A percentile compares a stretch with the other conserved stretches of the same genome.
phyloP scores from a whole-genome alignment of 805 yeast genomes.

The Zygoascus ofunaensis region DNA sequence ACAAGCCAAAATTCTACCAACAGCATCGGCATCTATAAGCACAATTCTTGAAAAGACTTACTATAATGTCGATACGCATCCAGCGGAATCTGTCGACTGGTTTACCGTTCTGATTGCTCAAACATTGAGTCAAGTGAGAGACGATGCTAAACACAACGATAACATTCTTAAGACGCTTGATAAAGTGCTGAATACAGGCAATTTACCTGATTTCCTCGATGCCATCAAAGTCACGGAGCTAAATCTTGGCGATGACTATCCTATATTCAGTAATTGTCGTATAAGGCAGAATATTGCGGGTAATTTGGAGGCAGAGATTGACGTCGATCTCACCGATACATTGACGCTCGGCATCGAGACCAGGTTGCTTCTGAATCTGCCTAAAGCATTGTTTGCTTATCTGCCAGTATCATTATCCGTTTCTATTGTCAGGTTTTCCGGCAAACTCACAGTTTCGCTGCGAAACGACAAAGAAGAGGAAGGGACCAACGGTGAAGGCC shows the following conservation, averaged over 20 bases:
- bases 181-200: conserved; percentile 48
- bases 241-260: conserved; percentile 90
- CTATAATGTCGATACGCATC: conserved; percentile 80
- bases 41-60: conserved; percentile 80
- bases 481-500: conserved; percentile 29
- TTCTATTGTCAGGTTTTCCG: conserved; percentile 83
- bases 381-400: conserved; percentile 74
- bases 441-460: conserved; percentile 69
- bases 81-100: conserved; percentile 93
- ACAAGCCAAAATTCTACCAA: conserved; percentile 11
- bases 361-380: conserved; percentile 65
- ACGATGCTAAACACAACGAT: conserved; percentile 80
- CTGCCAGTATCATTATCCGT: conserved; percentile 80
- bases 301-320: conserved; percentile 74
- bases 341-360: conserved; percentile 82
- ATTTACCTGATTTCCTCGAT: conserved; percentile 74
- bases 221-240: conserved; percentile 73
- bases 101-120: conserved; percentile 91
- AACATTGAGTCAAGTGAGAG: conserved; percentile 72
- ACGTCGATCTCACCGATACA: conserved; percentile 82
- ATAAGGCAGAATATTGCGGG: conserved; percentile 43
- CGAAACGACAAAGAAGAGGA: conserved; percentile 19
- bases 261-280: conserved; percentile 88
- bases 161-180: conserved; percentile 75
- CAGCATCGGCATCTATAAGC: conserved; percentile 18